phyloP scores from a whole-genome alignment of 2,329 filamentous ascomycete genomes.

The Chalaropsis thielavioides region DNA sequence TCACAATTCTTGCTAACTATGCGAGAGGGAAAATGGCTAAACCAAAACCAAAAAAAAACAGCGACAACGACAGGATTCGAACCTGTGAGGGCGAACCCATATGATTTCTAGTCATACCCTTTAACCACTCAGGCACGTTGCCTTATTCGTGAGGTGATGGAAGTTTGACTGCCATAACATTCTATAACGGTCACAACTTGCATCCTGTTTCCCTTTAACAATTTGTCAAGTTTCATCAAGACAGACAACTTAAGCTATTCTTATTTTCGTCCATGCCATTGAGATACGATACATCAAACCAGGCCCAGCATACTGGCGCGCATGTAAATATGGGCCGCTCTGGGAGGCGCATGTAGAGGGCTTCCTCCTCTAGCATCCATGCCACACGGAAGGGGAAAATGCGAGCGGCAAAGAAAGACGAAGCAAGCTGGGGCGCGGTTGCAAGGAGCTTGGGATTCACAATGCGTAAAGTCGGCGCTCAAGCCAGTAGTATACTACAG shows the following conservation, averaged over 20 bases:
- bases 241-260: background rate
- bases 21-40: too few relatives aligned
- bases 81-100: slow-evolving; percentile 14
- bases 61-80: slow-evolving; percentile 14
- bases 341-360: background rate
- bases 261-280: background rate
- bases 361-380: background rate
- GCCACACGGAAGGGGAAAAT: too few relatives aligned
- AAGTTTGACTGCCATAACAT: too few relatives aligned
- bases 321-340: background rate
- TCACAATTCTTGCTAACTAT: too few relatives aligned
- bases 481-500: too few relatives aligned
- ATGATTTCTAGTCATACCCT: slow-evolving; percentile 16
- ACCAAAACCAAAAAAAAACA: background rate
- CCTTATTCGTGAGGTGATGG: background rate
- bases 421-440: too few relatives aligned
- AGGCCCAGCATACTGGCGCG: background rate
- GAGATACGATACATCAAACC: background rate
- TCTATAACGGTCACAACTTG: too few relatives aligned
- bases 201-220: too few relatives aligned
- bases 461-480: too few relatives aligned
- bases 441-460: too few relatives aligned
- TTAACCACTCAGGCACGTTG: slow-evolving; percentile 15
- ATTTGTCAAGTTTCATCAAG: background rate
- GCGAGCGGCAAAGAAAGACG: too few relatives aligned